Evolutionary conservation across 1,284 basidiomycete species (phyloP), one percentile per base, ranked within the genome.

Genomic region (Tetrapyrgos nigripes): DNA sequence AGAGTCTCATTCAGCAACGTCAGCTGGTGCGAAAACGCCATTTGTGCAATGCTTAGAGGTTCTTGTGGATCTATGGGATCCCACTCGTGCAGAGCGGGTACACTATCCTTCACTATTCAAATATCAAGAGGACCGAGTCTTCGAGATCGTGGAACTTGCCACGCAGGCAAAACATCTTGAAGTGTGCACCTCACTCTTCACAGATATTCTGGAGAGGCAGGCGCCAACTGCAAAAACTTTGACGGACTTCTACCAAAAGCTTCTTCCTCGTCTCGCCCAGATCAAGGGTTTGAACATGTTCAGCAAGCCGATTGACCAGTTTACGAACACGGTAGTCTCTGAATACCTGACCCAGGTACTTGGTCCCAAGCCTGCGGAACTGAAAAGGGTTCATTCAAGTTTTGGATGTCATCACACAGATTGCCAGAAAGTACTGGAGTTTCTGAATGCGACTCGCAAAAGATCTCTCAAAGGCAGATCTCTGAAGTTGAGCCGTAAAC

Each of bases 321-420:
- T 72, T 31, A 46, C 68, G 3, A 61, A 63, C 27, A 57, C 62
- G 14, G 46, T 70, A 13, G 61, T 73, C 27, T 65, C 62, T 11
- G 43, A 48, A 8, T 70, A 71, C 48, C 60, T 74, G 35, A 53
- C 57, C 13, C 55, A 68, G 29, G 50, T 69, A 17, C 60, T 73
- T 6, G 68, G 67, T 26, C 47, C 61, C 13, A 65, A 62, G 53
- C 54, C 57, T 9, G 53, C 45, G 51, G 53, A 53, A 17, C 14
- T 49, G 45, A 28, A 62, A 43, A n/a, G n/a, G n/a, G n/a, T n/a
- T n/a, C n/a, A n/a, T n/a, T 66, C 68, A 28, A 70, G 66, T 44
- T 60, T 75, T 33, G 71, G 69, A 1, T 74, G 73, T 58, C 68
- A 69, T 21, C 74, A 72, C 56, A 14, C 17, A 17, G 66, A 72